Percentiles rank a stretch among this genome's conserved stretches.
Evolutionary conservation across 164 flowering plant genomes (phyloP).

Genomic region (Echeveria elegans): DNA sequence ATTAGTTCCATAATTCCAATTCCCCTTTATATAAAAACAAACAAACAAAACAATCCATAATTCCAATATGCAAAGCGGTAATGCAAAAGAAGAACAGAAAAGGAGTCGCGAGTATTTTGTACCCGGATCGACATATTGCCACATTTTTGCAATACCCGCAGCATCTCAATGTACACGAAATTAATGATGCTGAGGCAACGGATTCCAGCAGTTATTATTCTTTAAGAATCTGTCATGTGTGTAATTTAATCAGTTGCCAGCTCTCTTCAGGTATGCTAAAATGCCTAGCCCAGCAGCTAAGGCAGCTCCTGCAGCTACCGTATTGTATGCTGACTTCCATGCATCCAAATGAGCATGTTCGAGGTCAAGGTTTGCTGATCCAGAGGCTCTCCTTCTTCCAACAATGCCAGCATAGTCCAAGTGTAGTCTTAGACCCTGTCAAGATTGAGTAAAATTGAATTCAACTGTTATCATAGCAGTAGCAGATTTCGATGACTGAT

Average conservation of each 20-base stretch:
- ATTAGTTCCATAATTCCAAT: too few species aligned
- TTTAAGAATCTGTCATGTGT: background rate
- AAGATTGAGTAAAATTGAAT: background rate
- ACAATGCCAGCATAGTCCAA: slow-evolving; percentile 58
- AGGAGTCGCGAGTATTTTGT: too few species aligned
- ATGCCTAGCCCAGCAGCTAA: slow-evolving; percentile 33
- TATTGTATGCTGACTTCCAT: slow-evolving; percentile 43
- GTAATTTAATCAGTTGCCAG: slow-evolving; percentile 26
- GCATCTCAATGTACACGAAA: background rate
- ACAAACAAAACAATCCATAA: too few species aligned
- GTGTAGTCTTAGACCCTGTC: slow-evolving; percentile 76
- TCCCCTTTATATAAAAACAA: too few species aligned
- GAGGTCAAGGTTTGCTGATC: slow-evolving; percentile 30
- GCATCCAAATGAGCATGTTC: slow-evolving; percentile 60
- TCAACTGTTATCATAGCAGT: background rate
- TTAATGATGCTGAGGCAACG: background rate
- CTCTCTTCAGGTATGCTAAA: slow-evolving; percentile 44
- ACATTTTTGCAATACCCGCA: slow-evolving; percentile 2
- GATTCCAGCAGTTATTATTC: background rate
- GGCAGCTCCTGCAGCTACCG: slow-evolving; percentile 45
- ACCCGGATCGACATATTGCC: too few species aligned
- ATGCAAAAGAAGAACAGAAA: too few species aligned
- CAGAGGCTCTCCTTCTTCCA: slow-evolving; percentile 24
- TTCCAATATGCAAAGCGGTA: too few species aligned
- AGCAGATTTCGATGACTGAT: background rate